Evolutionary conservation across 306 rosid species (phyloP).

Genomic region (Macrotyloma uniflorum): DNA sequence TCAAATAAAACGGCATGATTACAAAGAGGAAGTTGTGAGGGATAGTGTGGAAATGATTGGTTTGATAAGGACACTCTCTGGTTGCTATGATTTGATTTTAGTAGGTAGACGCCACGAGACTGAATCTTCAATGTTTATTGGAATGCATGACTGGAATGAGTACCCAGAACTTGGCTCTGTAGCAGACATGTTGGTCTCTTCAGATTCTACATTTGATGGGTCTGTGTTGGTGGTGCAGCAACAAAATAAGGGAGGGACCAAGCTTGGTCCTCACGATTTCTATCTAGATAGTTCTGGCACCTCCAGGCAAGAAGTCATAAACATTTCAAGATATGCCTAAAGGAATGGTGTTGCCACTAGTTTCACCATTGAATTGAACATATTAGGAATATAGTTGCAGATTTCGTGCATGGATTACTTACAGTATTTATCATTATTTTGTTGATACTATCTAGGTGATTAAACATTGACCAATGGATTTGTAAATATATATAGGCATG

Average conservation of each 20-base stretch:
- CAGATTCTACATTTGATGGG: slow-evolving; percentile 36
- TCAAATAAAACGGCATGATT: slow-evolving; percentile 32
- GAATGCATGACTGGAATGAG: slow-evolving; percentile 62
- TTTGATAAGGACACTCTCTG: slow-evolving; percentile 43
- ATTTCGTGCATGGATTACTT: neutral
- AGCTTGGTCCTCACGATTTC: neutral
- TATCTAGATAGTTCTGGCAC: neutral
- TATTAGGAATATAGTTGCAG: slow-evolving; percentile 1
- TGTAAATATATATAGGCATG: neutral
- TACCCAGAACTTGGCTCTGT: slow-evolving; percentile 64
- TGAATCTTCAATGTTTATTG: slow-evolving; percentile 44
- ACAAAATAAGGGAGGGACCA: slow-evolving; percentile 27
- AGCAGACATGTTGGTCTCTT: slow-evolving; percentile 59
- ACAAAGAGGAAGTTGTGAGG: slow-evolving; percentile 42
- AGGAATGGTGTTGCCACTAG: neutral
- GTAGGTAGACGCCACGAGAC: slow-evolving; percentile 60
- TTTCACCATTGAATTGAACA: neutral
- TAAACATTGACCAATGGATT: neutral
- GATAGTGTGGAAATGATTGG: slow-evolving; percentile 53
- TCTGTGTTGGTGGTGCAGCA: slow-evolving; percentile 73
- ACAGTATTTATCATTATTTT: neutral
- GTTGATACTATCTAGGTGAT: neutral
- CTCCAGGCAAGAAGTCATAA: neutral
- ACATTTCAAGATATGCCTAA: too few relatives aligned
- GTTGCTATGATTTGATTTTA: slow-evolving; percentile 49